Conservation (phyloP, 768 basidiomycete species). For the Terana coerulea region DNA sequence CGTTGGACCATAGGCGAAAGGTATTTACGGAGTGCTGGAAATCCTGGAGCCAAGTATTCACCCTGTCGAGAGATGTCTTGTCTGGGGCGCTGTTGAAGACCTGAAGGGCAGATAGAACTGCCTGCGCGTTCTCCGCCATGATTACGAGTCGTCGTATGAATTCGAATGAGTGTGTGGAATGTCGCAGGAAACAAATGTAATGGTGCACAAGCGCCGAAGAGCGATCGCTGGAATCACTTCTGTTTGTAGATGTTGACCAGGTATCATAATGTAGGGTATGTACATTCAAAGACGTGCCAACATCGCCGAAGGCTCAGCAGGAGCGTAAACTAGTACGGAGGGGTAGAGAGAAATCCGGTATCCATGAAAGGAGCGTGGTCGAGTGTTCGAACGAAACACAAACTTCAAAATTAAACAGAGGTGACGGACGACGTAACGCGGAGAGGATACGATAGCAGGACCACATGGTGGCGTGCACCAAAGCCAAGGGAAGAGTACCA, state of each 20-base stretch:
- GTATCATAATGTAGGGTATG: slow-evolving; percentile 27
- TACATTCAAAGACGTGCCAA: slow-evolving; percentile 23
- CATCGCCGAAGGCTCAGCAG: slow-evolving; percentile 21
- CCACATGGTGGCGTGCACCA: slow-evolving; percentile 31
- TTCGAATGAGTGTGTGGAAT: slow-evolving; percentile 1
- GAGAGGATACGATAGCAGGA: slow-evolving; percentile 42
- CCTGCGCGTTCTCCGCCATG: slow-evolving; percentile 48
- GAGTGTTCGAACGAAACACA: slow-evolving; percentile 40
- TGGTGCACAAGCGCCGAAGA: slow-evolving; percentile 7
- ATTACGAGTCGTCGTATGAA: slow-evolving; percentile 5
- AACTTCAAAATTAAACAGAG: slow-evolving; percentile 18
- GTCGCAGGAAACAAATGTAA: slow-evolving; percentile 2
- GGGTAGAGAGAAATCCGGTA: slow-evolving; percentile 25
- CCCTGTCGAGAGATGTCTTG: slow-evolving; percentile 75
- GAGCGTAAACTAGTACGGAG: slow-evolving; percentile 21
- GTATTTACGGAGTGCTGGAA: slow-evolving; percentile 98
- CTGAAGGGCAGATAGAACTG: slow-evolving; percentile 69
- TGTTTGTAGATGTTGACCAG: slow-evolving; percentile 28
- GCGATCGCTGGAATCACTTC: slow-evolving; percentile 13
- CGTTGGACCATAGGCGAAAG: slow-evolving; percentile 62
- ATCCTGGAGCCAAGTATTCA: slow-evolving; percentile 95
- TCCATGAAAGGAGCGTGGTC: slow-evolving; percentile 38
- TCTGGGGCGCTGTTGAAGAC: slow-evolving; percentile 83
- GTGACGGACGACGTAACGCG: slow-evolving; percentile 21
- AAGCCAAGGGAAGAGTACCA: slow-evolving; percentile 30